Conservation (phyloP, 164 flowering plant species). For the Aristolochia californica region DNA sequence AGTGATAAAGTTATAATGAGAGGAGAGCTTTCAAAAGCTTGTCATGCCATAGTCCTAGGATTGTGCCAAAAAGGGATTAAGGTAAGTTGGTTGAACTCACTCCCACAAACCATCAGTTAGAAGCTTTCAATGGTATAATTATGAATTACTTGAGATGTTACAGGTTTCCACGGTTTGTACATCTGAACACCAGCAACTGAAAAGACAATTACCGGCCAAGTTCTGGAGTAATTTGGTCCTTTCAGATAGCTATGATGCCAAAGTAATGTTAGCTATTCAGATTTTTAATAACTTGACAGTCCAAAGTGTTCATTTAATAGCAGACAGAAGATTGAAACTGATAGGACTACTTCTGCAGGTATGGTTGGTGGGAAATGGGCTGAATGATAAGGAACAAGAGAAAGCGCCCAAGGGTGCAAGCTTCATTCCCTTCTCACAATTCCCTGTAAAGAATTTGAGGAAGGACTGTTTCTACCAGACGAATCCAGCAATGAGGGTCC, state of each 20-base stretch:
- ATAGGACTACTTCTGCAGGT: no score
- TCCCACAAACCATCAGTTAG: no score
- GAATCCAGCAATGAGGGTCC: constrained; percentile 55
- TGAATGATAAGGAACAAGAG: constrained; percentile 28
- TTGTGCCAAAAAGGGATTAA: constrained; percentile 38
- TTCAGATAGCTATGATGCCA: constrained; percentile 14
- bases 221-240: constrained; percentile 15
- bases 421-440: constrained; percentile 38
- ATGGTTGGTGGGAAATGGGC: constrained; percentile 47
- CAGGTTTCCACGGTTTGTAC: constrained; percentile 22
- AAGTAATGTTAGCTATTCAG: no score
- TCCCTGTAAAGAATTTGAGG: constrained; percentile 32
- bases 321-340: no score
- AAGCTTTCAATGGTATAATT: no score
- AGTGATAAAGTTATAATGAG: constrained; percentile 38
- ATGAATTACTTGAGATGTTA: not conserved
- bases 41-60: constrained; percentile 22
- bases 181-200: constrained; percentile 23
- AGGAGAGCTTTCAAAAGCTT: constrained; percentile 36
- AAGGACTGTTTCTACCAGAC: constrained; percentile 40
- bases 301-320: no score
- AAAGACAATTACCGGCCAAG: constrained; percentile 3
- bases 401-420: constrained; percentile 33
- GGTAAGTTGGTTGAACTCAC: constrained; percentile 18
- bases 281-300: no score